Percentiles rank a stretch among this genome's conserved stretches.
phyloP scores from a whole-genome alignment of 805 yeast genomes.

The Yarrowia yakushimensis region DNA sequence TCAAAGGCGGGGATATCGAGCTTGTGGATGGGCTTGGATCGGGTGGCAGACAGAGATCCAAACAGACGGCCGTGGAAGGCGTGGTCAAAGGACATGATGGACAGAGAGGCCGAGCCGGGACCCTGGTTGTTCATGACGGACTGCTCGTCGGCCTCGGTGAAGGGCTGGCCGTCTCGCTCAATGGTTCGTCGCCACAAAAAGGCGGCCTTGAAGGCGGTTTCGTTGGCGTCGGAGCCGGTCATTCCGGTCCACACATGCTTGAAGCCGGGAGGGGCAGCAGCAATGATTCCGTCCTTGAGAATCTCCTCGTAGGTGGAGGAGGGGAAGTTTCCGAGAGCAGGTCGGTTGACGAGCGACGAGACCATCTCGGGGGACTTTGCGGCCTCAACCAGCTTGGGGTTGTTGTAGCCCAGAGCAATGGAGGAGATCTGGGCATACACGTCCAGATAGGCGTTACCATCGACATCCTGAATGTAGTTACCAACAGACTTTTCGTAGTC shows the following conservation, averaged over 20 bases:
- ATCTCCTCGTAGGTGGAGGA: constrained; percentile 53
- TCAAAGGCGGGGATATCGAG: constrained; percentile 82
- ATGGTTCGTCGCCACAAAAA: constrained; percentile 72
- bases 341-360: constrained; percentile 73
- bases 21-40: constrained; percentile 94
- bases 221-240: constrained; percentile 86
- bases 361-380: constrained; percentile 69
- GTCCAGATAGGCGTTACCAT: constrained; percentile 72
- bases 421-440: constrained; percentile 83
- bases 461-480: constrained; percentile 76
- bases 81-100: constrained; percentile 78
- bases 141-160: constrained; percentile 60
- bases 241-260: constrained; percentile 72
- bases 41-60: constrained; percentile 86
- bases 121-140: constrained; percentile 76
- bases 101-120: constrained; percentile 86
- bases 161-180: constrained; percentile 58
- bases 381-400: constrained; percentile 66
- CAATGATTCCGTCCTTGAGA: constrained; percentile 56
- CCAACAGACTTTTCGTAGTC: constrained; percentile 74
- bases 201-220: constrained; percentile 84
- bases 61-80: constrained; percentile 95
- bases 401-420: constrained; percentile 80
- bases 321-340: constrained; percentile 82
- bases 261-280: constrained; percentile 77